Evolutionary conservation across 768 basidiomycete genomes (phyloP), one percentile per base, ranked within the genome.

Genomic region (Imleria badia): DNA sequence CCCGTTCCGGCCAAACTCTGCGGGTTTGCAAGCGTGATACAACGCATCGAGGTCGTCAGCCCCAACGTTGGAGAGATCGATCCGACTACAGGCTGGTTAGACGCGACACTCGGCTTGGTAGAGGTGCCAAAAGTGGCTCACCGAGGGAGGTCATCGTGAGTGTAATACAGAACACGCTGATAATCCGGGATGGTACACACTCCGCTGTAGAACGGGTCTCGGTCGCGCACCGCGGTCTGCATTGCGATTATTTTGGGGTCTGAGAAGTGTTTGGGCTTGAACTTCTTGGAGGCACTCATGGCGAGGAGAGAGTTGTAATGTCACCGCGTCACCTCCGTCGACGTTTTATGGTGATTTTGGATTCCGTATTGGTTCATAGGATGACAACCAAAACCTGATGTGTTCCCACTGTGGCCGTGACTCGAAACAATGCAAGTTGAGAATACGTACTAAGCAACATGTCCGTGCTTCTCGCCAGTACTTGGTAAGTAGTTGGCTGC

Each of bases 11-110:
- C 51, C 56, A 2, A 58, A 58, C 22, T 52, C 44, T 5, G 58
- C 42, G 13, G 55, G 58, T 20, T 57, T 41, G 13, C 58, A 59
- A 30, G 34, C 34, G 17, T 17, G 33, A 22, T 55, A 55, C 31
- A 48, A 26, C 3, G 40, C 42, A 8, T 45, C 29, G 20, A 58
- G 44, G 3, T 47, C 54, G 14, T 44, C 41, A 1, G 20, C 11
- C 22, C 30, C 31, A 4, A 31, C 9, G 9, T 45, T 33, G 10
- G 38, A 36, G 6, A 56, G 26, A 19, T 56, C 19, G 23, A 59
- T 12, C 13, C 42, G 46, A 11, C 54, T 52, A 33, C 11, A 19
- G 1, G 5, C 6, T 34, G 11, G 4, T 53, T 5, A 46, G 20
- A 31, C 6, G 7, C 9, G 23, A 12, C 19, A 2, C 19, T 13